These are phyloP conservation scores for Rubia balearica DNA, from an alignment of 305 asterid species.

Conservation along the genomic window DNA sequence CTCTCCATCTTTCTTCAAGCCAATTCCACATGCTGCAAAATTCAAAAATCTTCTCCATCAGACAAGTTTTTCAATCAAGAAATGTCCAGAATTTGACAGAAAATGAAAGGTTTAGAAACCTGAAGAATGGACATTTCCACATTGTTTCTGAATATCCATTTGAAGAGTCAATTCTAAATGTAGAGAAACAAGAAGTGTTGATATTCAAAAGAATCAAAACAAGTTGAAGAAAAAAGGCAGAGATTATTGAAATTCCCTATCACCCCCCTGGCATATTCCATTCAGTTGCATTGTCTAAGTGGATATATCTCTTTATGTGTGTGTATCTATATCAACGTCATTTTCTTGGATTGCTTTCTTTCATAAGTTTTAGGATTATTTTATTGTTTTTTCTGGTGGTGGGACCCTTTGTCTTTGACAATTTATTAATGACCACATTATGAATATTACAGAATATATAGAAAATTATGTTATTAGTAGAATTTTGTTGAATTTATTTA, in stretches of 20 bases:
- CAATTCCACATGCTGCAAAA: not conserved
- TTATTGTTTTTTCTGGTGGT: not conserved
- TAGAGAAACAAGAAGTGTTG: not conserved
- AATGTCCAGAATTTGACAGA: conserved; percentile 1
- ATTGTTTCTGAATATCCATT: not conserved
- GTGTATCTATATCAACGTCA: not conserved
- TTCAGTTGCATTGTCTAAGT: not conserved
- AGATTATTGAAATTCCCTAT: not conserved
- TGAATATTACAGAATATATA: not conserved
- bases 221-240: not conserved
- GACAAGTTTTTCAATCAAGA: not conserved
- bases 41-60: not conserved
- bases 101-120: not conserved
- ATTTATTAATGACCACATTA: not conserved
- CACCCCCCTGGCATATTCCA: conserved; percentile 13
- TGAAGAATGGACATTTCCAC: conserved; percentile 1
- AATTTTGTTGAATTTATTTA: no score
- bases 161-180: not conserved
- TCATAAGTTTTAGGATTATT: not conserved
- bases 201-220: not conserved
- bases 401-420: not conserved
- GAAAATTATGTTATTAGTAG: no score
- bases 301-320: not conserved
- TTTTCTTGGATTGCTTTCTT: not conserved
- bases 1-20: not conserved